phyloP scores from a whole-genome alignment of 2,329 filamentous ascomycete genomes.

The Penicillium sp. region DNA sequence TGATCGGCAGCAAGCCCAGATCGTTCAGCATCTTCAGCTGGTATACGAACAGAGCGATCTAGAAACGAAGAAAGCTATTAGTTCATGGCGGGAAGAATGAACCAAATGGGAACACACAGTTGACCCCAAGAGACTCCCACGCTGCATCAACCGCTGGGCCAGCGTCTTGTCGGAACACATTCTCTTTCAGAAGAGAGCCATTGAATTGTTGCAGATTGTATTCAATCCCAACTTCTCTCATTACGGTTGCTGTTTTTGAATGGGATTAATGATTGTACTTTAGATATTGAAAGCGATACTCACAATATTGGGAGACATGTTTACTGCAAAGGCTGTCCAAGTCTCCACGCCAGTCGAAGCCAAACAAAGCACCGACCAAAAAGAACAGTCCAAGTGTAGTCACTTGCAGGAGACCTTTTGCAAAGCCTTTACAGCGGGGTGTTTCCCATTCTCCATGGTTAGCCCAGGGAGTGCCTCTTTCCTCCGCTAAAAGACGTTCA shows the following conservation, averaged over 20 bases:
- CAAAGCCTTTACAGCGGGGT: background rate
- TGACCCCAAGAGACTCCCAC: constrained; percentile 52
- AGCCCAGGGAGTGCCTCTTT: constrained; percentile 10
- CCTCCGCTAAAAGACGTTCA: constrained; percentile 17
- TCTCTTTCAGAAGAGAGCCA: constrained; percentile 54
- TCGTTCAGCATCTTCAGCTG: constrained; percentile 47
- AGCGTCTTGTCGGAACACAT: constrained; percentile 50
- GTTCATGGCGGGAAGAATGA: background rate
- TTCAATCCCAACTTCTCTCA: constrained; percentile 42
- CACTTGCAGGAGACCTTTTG: constrained; percentile 2
- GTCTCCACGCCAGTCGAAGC: constrained; percentile 24
- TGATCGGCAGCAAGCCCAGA: constrained; percentile 54
- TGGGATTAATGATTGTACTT: background rate
- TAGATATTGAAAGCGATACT: background rate
- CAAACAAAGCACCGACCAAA: constrained; percentile 11
- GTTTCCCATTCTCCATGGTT: background rate
- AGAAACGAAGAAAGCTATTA: background rate
- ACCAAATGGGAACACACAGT: constrained; percentile 43
- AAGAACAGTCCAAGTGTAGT: constrained; percentile 10
- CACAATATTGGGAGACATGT: constrained; percentile 16
- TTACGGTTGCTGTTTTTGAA: constrained; percentile 30
- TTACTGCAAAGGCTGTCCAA: constrained; percentile 22
- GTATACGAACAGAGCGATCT: constrained; percentile 51
- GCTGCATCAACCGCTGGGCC: constrained; percentile 55
- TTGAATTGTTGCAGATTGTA: constrained; percentile 51